Evolutionary conservation across 257 asterid species (phyloP), one percentile per base, ranked within the genome.

Genomic region (Rauvolfia tetraphylla): DNA sequence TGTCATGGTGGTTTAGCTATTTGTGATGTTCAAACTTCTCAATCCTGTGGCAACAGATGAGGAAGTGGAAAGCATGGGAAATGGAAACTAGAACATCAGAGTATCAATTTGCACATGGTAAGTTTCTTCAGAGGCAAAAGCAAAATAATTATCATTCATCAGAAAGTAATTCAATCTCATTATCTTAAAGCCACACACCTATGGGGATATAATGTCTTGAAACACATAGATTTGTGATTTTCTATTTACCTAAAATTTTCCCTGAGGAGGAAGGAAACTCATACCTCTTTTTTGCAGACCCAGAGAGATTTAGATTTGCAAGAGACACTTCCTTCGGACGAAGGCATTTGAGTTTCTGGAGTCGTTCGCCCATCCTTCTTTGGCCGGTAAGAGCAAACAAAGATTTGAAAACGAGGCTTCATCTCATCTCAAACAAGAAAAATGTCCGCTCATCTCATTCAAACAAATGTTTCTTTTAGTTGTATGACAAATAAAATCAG

Each of bases 1-100:
- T 20, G 25, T 33, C 17, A 38, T 27, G 39, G 4, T 20, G 22
- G 13, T 67, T 36, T 36, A 22, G 13, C 34, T 11, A 79, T 11
- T 20, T 25, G 70, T 12, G 4, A 1, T 46, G 9, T 14, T 51
- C 15, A 20, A 25, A 48, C 27, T 15, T 27, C 14, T 5, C 27
- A 18, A 20, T n/a, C 65, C 3, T 22, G 39, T 73, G 39, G 34
- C 56, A 70, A 62, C 83, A 90, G 96, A 92, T 92, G 97, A 84
- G 91, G 79, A 86, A 80, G 81, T 92, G 95, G 97, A 89, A 80
- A 79, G 75, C 82, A 23, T 92, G 97, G 97, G 97, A 92, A 83
- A 81, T 76, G 61, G 96, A 87, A 80, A 92, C 96, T n/a, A 87
- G 58, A 81, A 88, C 96, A 76, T 59, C 83, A 65, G 88, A 92